Evolutionary conservation across 2,329 filamentous ascomycete species (phyloP), one percentile per base, ranked within the genome.

Genomic region (Apiospora saccharicola): DNA sequence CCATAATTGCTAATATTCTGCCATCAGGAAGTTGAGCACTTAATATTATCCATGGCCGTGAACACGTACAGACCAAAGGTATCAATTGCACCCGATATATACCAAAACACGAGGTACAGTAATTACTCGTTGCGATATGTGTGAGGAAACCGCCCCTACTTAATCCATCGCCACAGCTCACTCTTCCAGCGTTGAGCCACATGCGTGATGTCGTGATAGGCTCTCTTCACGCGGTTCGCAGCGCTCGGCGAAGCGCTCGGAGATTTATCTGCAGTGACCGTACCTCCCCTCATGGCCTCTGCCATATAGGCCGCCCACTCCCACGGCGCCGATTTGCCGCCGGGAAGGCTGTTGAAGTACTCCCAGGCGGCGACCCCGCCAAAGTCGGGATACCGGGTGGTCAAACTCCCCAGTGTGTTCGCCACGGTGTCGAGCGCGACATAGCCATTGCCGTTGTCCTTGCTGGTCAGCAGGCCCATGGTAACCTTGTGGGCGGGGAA

Each of bases 361-460:
- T 96, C 94, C 94, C 94, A 96, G 1, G 93, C 93, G 90, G 95
- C 94, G 0, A 96, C 91, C 0, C 94, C 94, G 1, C 93, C 94
- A 79, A 95, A 95, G 2, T 83, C 84, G 3, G 88, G 86, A 76
- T 92, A 93, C 75, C 86, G 87, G 34, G 85, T 81, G 49, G 87
- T 83, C 75, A 95, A 79, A 53, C 85, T 79, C 41, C 86, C 85
- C 67, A 94, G 79, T 24, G 92, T 89, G n/a, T 85, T 83, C 16
- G 86, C 86, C 34, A 94, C 82, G 22, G 85, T 80, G 61, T 89
- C 86, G 72, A 90, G 87, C 1, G 88, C 85, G 1, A 95, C 90
- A 79, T 86, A 93, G 72, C 84, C 94, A 81, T 79, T 86, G 5
- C 93, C 93, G 77, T 95, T 95, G 0, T 86, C 86, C 0, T 91